Base-by-base conservation (phyloP, 805 yeast species). In the Myxozyma sirexii region DNA sequence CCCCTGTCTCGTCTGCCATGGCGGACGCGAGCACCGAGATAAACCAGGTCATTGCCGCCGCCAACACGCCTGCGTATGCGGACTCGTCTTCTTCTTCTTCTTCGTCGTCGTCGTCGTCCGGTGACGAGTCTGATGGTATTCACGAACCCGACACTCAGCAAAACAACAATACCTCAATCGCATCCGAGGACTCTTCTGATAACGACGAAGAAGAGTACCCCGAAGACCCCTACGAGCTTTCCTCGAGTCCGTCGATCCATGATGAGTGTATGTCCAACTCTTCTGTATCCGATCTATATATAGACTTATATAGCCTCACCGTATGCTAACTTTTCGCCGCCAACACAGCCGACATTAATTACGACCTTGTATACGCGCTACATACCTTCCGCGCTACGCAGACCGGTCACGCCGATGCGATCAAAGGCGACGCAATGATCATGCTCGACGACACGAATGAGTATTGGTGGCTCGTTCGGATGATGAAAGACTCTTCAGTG, bases 401-500 rank as follows among this genome's bases (percentile, higher is more conserved):
- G 70, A 91, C 93, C 3, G 90, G 94, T 47, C 99, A 93, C 74
- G 87, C 96, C 66, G 84, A 87, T 59, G 79, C 93, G 10, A 72
- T 76, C 21, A 84, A 90, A 65, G 92, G 93, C 69, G 97, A 90
- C 68, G 85, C 96, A 1, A 93, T 96, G 64, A 77, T 82, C 45
- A 75, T 94, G 19, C 75, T 94, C 37, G 91, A 90, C 70, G 99
- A 94, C 70, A 85, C 88, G 50, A 97, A 94, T 74, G 82, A 89
- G 62, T 94, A 94, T 75, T 94, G 99, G 99, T 94, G 99, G 98
- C 77, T 93, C 10, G 93, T 94, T 67, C 73, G 81, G 68, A 71
- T 79, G 61, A 77, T 78, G 43, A 73, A 71, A 46, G 88, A 85
- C 70, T 85, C 85, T 2, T 81, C 84, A 66, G 84, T 93, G 54